A percentile compares a stretch with the other conserved stretches of the same genome.
phyloP scores from a whole-genome alignment of 805 yeast species.

The Wickerhamiella brachini region DNA sequence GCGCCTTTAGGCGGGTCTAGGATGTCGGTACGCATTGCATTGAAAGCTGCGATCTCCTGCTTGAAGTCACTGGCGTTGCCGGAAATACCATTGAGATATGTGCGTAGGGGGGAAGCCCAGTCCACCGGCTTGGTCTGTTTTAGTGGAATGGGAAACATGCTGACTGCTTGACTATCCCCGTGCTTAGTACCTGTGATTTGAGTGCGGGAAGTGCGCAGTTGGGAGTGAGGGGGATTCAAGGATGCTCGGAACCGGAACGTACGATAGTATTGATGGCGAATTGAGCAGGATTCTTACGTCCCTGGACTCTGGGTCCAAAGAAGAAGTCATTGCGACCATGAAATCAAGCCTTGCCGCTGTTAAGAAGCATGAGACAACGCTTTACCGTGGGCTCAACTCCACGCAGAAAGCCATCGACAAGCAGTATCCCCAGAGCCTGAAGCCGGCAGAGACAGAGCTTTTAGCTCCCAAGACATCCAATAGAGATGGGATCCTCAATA shows the following conservation, averaged over 20 bases:
- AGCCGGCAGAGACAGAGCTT: background rate
- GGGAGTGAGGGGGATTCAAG: no score
- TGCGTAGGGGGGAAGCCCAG: slow-evolving; percentile 49
- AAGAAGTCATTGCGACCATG: background rate
- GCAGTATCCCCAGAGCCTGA: background rate
- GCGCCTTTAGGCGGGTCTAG: slow-evolving; percentile 29
- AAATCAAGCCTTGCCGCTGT: background rate
- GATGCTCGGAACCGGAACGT: no score
- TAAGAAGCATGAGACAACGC: background rate
- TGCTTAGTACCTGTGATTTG: no score
- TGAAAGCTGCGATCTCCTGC: slow-evolving; percentile 40
- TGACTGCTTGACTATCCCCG: no score
- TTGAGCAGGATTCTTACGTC: background rate
- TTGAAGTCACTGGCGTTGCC: slow-evolving; percentile 47
- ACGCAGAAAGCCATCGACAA: background rate
- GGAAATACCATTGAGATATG: slow-evolving; percentile 45
- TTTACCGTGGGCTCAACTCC: background rate
- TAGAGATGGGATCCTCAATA: background rate
- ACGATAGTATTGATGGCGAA: background rate
- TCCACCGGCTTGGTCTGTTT: slow-evolving; percentile 43
- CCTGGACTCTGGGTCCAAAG: background rate
- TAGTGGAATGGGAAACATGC: slow-evolving; percentile 24
- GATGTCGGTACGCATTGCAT: slow-evolving; percentile 46
- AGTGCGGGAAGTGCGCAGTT: no score
- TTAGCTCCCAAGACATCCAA: background rate